Base-by-base conservation (phyloP, 257 asterid genomes). In the Solanum peruvianum region DNA sequence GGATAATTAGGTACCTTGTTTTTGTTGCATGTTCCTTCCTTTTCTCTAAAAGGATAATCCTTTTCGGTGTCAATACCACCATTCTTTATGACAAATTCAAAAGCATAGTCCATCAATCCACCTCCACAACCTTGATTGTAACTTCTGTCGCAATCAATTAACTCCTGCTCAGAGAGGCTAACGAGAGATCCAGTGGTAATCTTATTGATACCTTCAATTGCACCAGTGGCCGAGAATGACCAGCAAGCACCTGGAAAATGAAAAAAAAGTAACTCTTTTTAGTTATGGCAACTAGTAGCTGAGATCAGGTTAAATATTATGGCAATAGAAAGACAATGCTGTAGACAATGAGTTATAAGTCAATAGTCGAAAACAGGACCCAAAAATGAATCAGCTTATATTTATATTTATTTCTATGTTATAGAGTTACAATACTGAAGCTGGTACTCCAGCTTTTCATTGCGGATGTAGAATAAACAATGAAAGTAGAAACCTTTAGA, bases 201-300 rank as follows among this genome's bases (percentile, higher is more conserved):
- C 94, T 97, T 85, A 71, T 96, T 97, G 73, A 97, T 92, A 88
- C 99, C 99, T 89, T 97, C 99, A 2, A 96, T 89, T 56, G 99
- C 99, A 7, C 99, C 99, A 0, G 99, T 97, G 20, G 99, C 97
- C 13, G 99, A 95, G 91, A 97, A 97, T 76, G 99, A 92, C 99
- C 99, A 97, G 82, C 99, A 97, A 12, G 98, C 99, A 80, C 98
- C 99, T 97, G 83, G 88, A 91, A 73, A 62, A 41, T 67, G 87
- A 16, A 27, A 42, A 20, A 80, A 42, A 89, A 39, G 29, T 49
- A 81, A 31, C 45, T 49, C 4, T 15, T 49, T 18, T 29, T 11
- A 81, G 69, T 29, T 31, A 49, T 23, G 8, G 9, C 10, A 81
- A 45, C 31, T 77, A 13, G 39, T 25, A 20, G 31, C 45, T 81